Evolutionary conservation across 2,329 filamentous ascomycete species (phyloP).

Genomic region (Fusarium sp.): DNA sequence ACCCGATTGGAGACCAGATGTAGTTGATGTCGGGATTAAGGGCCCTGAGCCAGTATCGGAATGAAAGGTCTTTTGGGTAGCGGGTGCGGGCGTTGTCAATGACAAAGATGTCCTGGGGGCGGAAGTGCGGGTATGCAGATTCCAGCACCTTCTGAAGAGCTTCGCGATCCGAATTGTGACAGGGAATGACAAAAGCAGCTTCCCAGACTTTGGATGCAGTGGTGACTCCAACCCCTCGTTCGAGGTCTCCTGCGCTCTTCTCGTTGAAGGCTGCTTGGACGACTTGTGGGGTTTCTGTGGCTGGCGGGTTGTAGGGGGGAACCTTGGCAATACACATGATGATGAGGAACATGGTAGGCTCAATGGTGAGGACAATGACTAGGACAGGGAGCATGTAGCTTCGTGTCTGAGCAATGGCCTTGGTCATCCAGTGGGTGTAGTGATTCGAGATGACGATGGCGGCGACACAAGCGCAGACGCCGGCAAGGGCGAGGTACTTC

Average conservation of each 20-base stretch:
- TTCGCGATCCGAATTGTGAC: slow-evolving; percentile 20
- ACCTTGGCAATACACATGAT: slow-evolving; percentile 3
- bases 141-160: slow-evolving; percentile 13
- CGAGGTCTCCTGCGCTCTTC: background rate
- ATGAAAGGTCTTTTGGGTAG: slow-evolving; percentile 14
- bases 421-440: slow-evolving; percentile 18
- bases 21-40: slow-evolving; percentile 19
- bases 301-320: background rate
- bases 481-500: slow-evolving; percentile 13
- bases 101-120: slow-evolving; percentile 19
- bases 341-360: slow-evolving; percentile 17
- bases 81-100: slow-evolving; percentile 15
- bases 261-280: background rate
- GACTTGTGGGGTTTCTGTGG: background rate
- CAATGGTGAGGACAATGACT: slow-evolving; percentile 13
- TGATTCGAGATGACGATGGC: slow-evolving; percentile 10
- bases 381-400: slow-evolving; percentile 23
- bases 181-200: slow-evolving; percentile 17
- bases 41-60: slow-evolving; percentile 20
- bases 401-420: slow-evolving; percentile 15
- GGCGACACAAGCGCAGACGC: slow-evolving; percentile 1
- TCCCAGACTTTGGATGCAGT: background rate
- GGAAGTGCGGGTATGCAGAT: slow-evolving; percentile 18
- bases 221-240: background rate
- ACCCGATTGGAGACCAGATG: slow-evolving; percentile 23